Evolutionary conservation across 2,329 filamentous ascomycete genomes (phyloP).

Genomic region (Ophiostoma perfectum): DNA sequence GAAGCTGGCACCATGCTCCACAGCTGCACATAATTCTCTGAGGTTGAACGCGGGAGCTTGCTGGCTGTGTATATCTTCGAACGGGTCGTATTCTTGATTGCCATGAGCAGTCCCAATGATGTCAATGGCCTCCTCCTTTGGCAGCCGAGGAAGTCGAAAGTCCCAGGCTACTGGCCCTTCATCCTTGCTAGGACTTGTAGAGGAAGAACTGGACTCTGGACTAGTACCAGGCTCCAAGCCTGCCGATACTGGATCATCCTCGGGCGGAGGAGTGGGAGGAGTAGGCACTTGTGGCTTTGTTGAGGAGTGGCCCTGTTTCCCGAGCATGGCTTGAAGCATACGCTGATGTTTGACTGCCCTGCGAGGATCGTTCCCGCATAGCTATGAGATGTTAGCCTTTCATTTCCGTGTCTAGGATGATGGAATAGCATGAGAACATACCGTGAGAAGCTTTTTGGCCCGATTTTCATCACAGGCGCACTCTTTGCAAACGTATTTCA

Average conservation of each 20-base stretch:
- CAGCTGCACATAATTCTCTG: background rate
- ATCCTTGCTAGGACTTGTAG: background rate
- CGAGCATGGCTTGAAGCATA: background rate
- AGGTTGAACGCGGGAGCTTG: background rate
- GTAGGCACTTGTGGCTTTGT: background rate
- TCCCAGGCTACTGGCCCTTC: background rate
- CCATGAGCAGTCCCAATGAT: background rate
- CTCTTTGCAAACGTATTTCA: background rate
- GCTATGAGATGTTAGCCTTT: background rate
- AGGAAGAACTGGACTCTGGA: background rate
- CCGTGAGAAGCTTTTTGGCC: background rate
- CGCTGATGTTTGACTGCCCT: background rate
- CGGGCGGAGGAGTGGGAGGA: background rate
- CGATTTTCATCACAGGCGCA: background rate
- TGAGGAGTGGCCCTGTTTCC: background rate
- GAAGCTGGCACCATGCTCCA: background rate
- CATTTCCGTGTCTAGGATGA: background rate
- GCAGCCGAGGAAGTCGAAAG: background rate
- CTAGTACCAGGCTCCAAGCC: too few species aligned
- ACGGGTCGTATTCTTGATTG: background rate
- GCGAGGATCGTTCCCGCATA: background rate
- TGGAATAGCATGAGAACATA: background rate
- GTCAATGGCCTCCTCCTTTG: background rate
- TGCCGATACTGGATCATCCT: background rate
- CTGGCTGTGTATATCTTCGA: background rate